A percentile compares a stretch with the other conserved stretches of the same genome.
phyloP scores from a whole-genome alignment of 2,329 filamentous ascomycete genomes.

The Ceratocystis huliohia region DNA sequence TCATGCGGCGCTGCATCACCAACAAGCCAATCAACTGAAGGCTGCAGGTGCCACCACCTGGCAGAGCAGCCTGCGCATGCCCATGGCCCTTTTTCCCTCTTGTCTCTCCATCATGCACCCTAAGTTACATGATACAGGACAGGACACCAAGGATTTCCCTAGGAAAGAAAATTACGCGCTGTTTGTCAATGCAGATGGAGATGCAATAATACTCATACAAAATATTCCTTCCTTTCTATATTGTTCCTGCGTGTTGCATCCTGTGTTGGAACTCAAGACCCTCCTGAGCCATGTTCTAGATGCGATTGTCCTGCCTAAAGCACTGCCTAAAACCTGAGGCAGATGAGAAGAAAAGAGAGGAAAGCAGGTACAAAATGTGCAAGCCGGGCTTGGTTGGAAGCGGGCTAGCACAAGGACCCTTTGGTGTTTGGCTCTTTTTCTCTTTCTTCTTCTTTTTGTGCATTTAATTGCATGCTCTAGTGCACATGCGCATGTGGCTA shows the following conservation, averaged over 20 bases:
- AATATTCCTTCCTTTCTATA: background rate
- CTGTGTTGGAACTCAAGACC: background rate
- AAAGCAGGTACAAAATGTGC: too few relatives aligned
- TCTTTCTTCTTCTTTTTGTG: background rate
- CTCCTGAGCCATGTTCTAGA: background rate
- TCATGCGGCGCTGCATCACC: too few relatives aligned
- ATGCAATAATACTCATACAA: background rate
- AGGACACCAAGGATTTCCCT: background rate
- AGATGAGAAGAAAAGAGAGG: background rate
- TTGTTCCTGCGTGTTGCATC: background rate
- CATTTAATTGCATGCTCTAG: too few relatives aligned
- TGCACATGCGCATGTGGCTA: too few relatives aligned
- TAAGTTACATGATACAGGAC: background rate
- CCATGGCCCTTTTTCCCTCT: background rate
- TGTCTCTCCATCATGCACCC: background rate
- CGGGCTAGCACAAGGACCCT: too few relatives aligned
- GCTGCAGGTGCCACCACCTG: background rate
- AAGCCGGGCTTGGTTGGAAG: too few relatives aligned
- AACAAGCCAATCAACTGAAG: too few relatives aligned
- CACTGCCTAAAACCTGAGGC: background rate
- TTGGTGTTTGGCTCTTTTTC: background rate
- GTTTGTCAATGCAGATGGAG: slow-evolving; percentile 4
- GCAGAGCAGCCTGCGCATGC: background rate
- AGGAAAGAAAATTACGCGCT: background rate
- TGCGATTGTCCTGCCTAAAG: too few relatives aligned